Evolutionary conservation across 139 green algal species (phyloP), one percentile per base, ranked within the genome.

Genomic region (Chlorella sp.): DNA sequence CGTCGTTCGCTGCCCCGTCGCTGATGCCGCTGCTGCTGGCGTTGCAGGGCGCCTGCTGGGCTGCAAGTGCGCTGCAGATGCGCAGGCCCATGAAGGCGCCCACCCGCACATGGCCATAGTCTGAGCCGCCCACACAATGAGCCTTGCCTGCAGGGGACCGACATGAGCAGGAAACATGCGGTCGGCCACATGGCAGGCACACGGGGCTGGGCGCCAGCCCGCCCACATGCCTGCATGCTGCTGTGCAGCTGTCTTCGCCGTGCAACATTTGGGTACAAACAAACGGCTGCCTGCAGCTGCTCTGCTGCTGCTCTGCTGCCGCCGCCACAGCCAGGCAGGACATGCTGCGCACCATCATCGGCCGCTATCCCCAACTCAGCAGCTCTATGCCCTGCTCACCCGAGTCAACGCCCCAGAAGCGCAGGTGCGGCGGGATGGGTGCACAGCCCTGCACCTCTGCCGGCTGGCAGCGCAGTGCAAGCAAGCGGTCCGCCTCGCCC

Each of bases 11-110:
- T 6, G 44, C 47, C 23, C 64, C 64, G 64, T 23, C 21, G 23
- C 28, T 74, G 56, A 4, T 25, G 38, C 26, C 47, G 60, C 62
- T 39, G 63, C 65, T 38, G 47, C 47, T 39, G 65, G 65, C 32
- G n/a, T n/a, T 34, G 65, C 38, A 60, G 25, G 75, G 56, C 23
- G 56, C 16, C 60, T 34, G 57, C 30, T 81, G 60, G 7, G 21
- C 21, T 16, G 82, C 82, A 72, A 82, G 60, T 60, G 78, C 36
- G 68, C 76, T 89, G 55, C 87, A 80, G 57, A 97, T 94, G 62
- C 80, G 81, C 21, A 95, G 85, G 1, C 94, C 95, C 95, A 98
- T 99, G 92, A 99, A 99, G 6, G 96, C 90, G 5, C 88, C 96
- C 4, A 92, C 89, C 0, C 97, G 90, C 65, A 99, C 97, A 26